phyloP scores from a whole-genome alignment of 2,329 filamentous ascomycete species.

The Blastomyces silverae region DNA sequence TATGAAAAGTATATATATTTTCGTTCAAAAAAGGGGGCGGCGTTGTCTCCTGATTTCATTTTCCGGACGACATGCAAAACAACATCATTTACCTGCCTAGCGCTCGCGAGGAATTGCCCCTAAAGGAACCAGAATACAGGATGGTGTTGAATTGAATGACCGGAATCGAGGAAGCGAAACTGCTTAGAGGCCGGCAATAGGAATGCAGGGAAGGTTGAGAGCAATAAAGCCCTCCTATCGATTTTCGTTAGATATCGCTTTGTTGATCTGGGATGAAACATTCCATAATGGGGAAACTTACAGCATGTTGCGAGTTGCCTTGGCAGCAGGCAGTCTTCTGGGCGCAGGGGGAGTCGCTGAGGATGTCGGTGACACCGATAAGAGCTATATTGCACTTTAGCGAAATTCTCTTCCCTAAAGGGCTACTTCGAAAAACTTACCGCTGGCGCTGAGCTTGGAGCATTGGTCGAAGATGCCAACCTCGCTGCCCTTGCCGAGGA shows the following conservation, averaged over 20 bases:
- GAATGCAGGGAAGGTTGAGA: slow-evolving; percentile 35
- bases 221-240: slow-evolving; percentile 32
- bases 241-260: slow-evolving; percentile 14
- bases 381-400: slow-evolving; percentile 24
- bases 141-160: slow-evolving; percentile 7
- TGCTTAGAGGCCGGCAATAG: slow-evolving; percentile 36
- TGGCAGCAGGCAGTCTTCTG: slow-evolving; percentile 22
- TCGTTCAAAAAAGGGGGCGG: background rate
- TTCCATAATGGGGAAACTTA: slow-evolving; percentile 12
- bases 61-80: background rate
- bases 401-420: background rate
- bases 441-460: slow-evolving; percentile 34
- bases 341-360: slow-evolving; percentile 19
- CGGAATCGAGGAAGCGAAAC: background rate
- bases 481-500: slow-evolving; percentile 32
- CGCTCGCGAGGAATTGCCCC: background rate
- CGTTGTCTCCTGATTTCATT: slow-evolving; percentile 3
- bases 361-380: slow-evolving; percentile 25
- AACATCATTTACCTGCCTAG: background rate
- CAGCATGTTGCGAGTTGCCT: slow-evolving; percentile 14
- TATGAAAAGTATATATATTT: slow-evolving; percentile 8
- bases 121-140: background rate
- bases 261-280: background rate
- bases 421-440: slow-evolving; percentile 24
- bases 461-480: slow-evolving; percentile 39